phyloP scores from a whole-genome alignment of 768 basidiomycete genomes.

The Amanita exitialis region DNA sequence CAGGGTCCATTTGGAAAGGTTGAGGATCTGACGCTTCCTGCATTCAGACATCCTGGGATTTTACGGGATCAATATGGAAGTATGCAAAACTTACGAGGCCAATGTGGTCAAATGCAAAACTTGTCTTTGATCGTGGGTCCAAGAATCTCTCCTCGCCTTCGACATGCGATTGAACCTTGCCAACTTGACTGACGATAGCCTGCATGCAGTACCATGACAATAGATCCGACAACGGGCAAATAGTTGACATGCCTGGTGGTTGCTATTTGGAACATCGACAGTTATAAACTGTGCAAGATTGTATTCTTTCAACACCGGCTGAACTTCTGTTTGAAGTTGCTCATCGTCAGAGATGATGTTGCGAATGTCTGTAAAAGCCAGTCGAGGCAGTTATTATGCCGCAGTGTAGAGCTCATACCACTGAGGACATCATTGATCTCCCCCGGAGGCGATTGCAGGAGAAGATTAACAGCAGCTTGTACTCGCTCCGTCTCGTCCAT shows the following conservation, averaged over 20 bases:
- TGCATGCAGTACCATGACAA: slow-evolving; percentile 22
- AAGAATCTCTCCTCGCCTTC: slow-evolving; percentile 62
- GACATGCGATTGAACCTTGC: slow-evolving; percentile 32
- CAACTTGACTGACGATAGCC: slow-evolving; percentile 77
- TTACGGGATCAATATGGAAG: background rate
- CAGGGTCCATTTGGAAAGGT: slow-evolving; percentile 47
- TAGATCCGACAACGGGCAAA: slow-evolving; percentile 1
- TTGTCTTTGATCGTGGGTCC: slow-evolving; percentile 72
- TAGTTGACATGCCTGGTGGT: slow-evolving; percentile 55
- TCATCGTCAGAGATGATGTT: slow-evolving; percentile 84
- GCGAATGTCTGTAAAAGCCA: slow-evolving; percentile 60
- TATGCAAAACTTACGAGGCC: slow-evolving; percentile 46
- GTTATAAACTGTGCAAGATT: slow-evolving; percentile 84
- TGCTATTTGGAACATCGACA: slow-evolving; percentile 69
- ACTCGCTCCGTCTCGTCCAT: slow-evolving; percentile 59
- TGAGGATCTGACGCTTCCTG: slow-evolving; percentile 76
- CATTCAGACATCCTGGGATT: slow-evolving; percentile 6
- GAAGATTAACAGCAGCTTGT: slow-evolving; percentile 62
- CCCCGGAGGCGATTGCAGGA: slow-evolving; percentile 88
- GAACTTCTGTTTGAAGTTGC: slow-evolving; percentile 65
- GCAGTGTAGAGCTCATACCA: slow-evolving; percentile 33
- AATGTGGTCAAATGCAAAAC: slow-evolving; percentile 81
- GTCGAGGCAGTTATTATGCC: slow-evolving; percentile 6
- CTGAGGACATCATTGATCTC: slow-evolving; percentile 96
- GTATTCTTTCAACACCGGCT: slow-evolving; percentile 74